phyloP scores from a whole-genome alignment of 176 grass and related monocot genomes.

The Oryza coarctata region DNA sequence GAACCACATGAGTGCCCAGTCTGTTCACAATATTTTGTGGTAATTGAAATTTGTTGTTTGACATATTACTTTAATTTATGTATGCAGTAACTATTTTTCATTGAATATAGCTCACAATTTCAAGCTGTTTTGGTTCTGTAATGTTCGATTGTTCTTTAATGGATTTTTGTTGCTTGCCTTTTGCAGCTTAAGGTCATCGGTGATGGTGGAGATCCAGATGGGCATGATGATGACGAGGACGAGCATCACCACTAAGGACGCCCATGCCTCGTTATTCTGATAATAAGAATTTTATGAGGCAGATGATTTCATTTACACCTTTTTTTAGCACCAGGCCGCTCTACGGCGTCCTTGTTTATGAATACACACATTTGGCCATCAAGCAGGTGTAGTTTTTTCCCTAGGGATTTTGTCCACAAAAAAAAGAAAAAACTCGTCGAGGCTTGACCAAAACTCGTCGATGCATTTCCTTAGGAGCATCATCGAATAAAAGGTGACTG shows the following conservation, averaged over 20 bases:
- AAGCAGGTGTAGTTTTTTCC: conserved; percentile 53
- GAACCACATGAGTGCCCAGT: conserved; percentile 90
- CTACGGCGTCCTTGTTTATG: conserved; percentile 40
- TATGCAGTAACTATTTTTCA: background rate
- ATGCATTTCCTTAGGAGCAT: conserved; percentile 51
- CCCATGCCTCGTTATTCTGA: conserved; percentile 33
- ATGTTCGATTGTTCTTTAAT: background rate
- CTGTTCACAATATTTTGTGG: conserved; percentile 93
- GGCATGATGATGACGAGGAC: conserved; percentile 58
- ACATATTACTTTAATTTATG: conserved; percentile 8
- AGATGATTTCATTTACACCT: conserved; percentile 41
- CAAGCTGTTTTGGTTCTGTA: background rate
- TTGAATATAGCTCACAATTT: background rate
- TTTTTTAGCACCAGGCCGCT: conserved; percentile 42
- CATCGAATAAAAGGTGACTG: conserved; percentile 60
- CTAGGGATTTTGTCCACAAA: conserved; percentile 48
- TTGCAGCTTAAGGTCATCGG: conserved; percentile 91
- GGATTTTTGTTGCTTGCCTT: conserved; percentile 17
- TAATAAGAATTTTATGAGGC: conserved; percentile 54
- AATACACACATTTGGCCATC: conserved; percentile 48
- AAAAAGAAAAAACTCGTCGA: conserved; percentile 20
- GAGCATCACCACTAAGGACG: conserved; percentile 62
- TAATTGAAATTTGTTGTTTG: conserved; percentile 43
- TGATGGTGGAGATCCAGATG: conserved; percentile 81
- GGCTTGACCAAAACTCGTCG: conserved; percentile 36